Base-by-base conservation (phyloP, 495 filamentous ascomycete genomes). In the Penicillium verhagenii region DNA sequence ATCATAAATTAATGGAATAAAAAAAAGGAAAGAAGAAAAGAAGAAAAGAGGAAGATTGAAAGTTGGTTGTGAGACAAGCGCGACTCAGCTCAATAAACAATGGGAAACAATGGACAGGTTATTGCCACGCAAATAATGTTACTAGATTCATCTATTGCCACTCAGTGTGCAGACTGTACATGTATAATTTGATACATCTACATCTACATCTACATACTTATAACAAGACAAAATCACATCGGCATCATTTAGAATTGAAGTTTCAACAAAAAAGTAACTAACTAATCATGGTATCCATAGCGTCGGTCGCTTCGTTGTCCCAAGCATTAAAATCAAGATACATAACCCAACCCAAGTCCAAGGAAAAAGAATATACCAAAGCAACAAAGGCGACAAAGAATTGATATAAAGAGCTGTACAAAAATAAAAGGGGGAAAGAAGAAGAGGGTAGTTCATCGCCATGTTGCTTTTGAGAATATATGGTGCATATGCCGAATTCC, bases 241-340 rank as follows among this genome's bases (percentile, higher is more conserved):
- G 13, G 16, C 20, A 48, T 48, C 21, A n/a, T 29, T 8, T 16
- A 25, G 28, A 11, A 48, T 47, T 33, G 14, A 35, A 25, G 7
- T 11, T 23, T 16, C 9, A 31, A 48, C 18, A 42, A 43, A 43
- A 20, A 29, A n/a, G n/a, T n/a, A n/a, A n/a, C n/a, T n/a, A 35
- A 52, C 21, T 50, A 47, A 54, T 69, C 68, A 56, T 69, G 58
- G 61, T 67, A 67, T 62, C 59, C 57, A 60, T 69, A 64, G 57
- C 56, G 59, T 64, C 53, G 52, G 43, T 59, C 59, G 51, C 57
- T 59, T 66, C 58, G 54, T 53, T 51, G 40, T 61, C 26, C 54
- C 54, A 58, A 63, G 51, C 56, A 57, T 55, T 53, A 65, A 64
- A 55, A 48, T 48, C 47, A 57, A 52, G 53, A 51, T 52, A 48